A percentile compares a stretch with the other conserved stretches of the same genome.
phyloP scores from a whole-genome alignment of 306 rosid species.

The Casuarina equisetifolia region DNA sequence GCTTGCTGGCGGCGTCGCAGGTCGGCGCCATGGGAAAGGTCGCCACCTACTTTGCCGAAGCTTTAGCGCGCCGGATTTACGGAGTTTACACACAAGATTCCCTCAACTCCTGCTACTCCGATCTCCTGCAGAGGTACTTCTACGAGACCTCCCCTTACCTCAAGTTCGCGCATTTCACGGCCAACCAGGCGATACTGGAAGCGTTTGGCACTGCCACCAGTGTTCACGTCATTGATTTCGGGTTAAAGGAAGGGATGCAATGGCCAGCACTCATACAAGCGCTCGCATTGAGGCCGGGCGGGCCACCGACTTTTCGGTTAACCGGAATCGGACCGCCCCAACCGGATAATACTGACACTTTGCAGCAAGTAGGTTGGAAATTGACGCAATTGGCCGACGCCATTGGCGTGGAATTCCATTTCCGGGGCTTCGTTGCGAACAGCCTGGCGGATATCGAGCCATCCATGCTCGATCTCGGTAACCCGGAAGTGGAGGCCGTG shows the following conservation, averaged over 20 bases:
- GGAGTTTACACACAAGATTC: conserved; percentile 44
- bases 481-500: conserved; percentile 48
- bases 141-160: conserved; percentile 77
- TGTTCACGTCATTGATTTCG: conserved; percentile 87
- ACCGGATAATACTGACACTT: conserved; percentile 53
- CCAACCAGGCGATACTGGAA: conserved; percentile 84
- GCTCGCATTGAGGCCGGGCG: conserved; percentile 70
- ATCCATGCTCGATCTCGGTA: conserved; percentile 53
- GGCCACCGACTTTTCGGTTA: conserved; percentile 71
- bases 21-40: conserved; percentile 80
- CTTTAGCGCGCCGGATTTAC: conserved; percentile 58
- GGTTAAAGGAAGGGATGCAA: conserved; percentile 80
- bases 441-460: conserved; percentile 78
- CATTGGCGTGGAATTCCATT: conserved; percentile 65
- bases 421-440: conserved; percentile 61
- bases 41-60: conserved; percentile 70
- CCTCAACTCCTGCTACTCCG: conserved; percentile 46
- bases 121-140: conserved; percentile 74
- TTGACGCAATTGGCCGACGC: conserved; percentile 64
- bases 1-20: conserved; percentile 58
- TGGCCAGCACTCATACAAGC: conserved; percentile 95
- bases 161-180: conserved; percentile 92
- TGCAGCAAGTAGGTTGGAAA: conserved; percentile 75
- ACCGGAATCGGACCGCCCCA: conserved; percentile 87
- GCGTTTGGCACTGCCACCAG: conserved; percentile 53